phyloP scores from a whole-genome alignment of 441 rosid species.

The Hura crepitans region DNA sequence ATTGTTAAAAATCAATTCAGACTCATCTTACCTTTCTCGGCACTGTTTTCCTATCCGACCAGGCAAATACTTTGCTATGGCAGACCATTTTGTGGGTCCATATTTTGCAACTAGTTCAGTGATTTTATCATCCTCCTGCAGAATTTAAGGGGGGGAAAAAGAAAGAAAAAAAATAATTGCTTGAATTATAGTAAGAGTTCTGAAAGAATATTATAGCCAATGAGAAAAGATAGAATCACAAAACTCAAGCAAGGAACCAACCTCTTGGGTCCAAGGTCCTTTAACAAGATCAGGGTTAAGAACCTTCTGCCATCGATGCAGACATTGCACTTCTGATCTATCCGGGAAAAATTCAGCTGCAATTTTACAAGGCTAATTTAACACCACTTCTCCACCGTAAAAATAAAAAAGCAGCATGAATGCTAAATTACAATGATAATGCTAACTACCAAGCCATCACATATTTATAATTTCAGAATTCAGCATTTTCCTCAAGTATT shows the following conservation, averaged over 20 bases:
- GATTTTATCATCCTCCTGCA: conserved; percentile 91
- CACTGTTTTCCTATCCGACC: conserved; percentile 99
- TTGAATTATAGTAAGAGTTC: background rate
- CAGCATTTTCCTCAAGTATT: background rate
- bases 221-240: conserved; percentile 22
- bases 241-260: conserved; percentile 23
- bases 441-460: background rate
- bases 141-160: too few species aligned
- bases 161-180: conserved; percentile 13
- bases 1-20: background rate
- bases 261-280: conserved; percentile 99
- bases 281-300: conserved; percentile 92
- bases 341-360: conserved; percentile 85
- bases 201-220: background rate
- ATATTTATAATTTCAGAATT: background rate
- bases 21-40: conserved; percentile 69
- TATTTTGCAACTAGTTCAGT: conserved; percentile 62
- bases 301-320: conserved; percentile 99
- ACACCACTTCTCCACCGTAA: background rate
- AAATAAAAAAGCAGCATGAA: background rate
- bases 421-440: background rate
- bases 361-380: conserved; percentile 9
- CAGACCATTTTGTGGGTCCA: conserved; percentile 96
- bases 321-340: conserved; percentile 94
- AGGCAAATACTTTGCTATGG: conserved; percentile 78